phyloP scores from a whole-genome alignment of 176 grass and related monocot genomes.

The Carex littledalei region DNA sequence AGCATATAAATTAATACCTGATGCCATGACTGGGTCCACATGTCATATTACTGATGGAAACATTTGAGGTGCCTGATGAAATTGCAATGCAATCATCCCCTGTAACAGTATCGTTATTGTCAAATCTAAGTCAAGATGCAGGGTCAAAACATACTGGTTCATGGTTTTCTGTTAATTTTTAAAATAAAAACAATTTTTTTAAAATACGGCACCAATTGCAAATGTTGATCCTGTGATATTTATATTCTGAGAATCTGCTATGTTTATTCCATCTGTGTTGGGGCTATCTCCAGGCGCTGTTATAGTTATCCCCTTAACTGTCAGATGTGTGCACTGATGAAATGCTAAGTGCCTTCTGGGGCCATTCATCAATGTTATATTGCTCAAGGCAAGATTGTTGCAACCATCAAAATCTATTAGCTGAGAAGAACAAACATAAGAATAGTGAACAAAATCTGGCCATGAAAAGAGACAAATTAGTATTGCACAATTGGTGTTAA shows the following conservation, averaged over 20 bases:
- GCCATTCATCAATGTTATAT: constrained; percentile 54
- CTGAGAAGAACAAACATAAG: constrained; percentile 18
- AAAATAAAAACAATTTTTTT: not conserved
- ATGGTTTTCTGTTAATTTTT: not conserved
- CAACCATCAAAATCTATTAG: constrained; percentile 64
- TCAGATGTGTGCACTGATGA: constrained; percentile 48
- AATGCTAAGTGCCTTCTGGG: constrained; percentile 74
- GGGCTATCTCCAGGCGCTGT: constrained; percentile 71
- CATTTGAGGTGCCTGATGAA: constrained; percentile 52
- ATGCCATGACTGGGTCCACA: constrained; percentile 94
- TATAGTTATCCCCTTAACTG: constrained; percentile 48
- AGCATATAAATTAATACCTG: constrained; percentile 37
- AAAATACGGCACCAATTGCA: constrained; percentile 40
- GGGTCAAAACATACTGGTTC: not conserved
- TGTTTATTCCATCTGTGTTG: constrained; percentile 89
- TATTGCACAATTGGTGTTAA: not conserved
- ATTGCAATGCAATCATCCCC: constrained; percentile 93
- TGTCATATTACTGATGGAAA: constrained; percentile 42
- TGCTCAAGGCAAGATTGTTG: constrained; percentile 40
- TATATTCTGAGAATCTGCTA: constrained; percentile 43
- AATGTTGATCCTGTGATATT: constrained; percentile 47
- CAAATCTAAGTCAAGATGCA: not conserved
- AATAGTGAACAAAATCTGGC: not conserved
- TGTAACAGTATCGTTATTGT: constrained; percentile 24
- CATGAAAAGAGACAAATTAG: not conserved